Base-by-base conservation (phyloP, 768 basidiomycete species). In the Mycena metata region DNA sequence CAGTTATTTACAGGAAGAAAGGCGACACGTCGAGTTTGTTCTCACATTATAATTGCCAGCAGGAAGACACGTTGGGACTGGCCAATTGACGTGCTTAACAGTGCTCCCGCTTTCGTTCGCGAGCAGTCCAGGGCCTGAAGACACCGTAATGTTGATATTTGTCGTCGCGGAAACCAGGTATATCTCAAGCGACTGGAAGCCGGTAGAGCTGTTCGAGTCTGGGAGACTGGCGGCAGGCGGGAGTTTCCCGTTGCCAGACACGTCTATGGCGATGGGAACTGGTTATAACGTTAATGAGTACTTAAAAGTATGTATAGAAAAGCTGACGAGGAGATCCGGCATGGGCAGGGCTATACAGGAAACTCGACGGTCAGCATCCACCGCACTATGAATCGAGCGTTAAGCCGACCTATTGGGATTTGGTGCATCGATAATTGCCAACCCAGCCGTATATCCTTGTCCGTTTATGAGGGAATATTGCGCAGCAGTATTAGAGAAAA, bases 11-110 rank as follows among this genome's bases (percentile, higher is more conserved):
- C 59, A 59, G 69, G 45, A 55, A 24, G 45, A 21, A 26, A 30
- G 52, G 19, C 17, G 43, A 30, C 55, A 17, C 10, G 17, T n/a
- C 21, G 30, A n/a, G 21, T 56, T 21, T 15, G 19, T 51, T 26
- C 82, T 55, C 69, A 86, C 86, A 67, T 85, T 85, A 66, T 85
- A 85, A 15, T 74, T 57, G 24, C 84, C 85, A 17, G 78, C 59
- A 1, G 76, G 69, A 13, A 83, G 57, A 62, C 84, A 88, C 12
- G 76, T 76, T 5, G 86, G 86, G 35, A 88, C 79, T 8, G 75
- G 73, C 76, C 71, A 78, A 59, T 79, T 75, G 16, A 80, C 64
- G 67, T 82, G 80, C 46, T 79, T 82, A 41, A 86, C 84, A 12
- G 82, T 81, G 64, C 78, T 82, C 30, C 83, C 83, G 13, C 73